These are phyloP conservation scores for Daldinia caldariorum DNA, from an alignment of 495 filamentous ascomycete genomes.

Conservation along the genomic window DNA sequence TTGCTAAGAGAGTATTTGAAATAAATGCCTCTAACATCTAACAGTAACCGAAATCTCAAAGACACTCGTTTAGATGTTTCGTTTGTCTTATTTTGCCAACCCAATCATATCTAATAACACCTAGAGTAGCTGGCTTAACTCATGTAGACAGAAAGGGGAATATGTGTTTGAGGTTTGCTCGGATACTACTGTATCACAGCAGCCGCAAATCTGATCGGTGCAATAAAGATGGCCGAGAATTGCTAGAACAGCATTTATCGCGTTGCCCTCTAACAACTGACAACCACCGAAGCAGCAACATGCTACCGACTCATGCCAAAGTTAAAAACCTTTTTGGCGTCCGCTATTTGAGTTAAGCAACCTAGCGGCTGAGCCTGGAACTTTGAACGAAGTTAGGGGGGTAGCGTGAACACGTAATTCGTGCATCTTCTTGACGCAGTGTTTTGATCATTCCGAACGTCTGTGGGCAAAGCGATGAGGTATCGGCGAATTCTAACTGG, in stretches of 20 bases:
- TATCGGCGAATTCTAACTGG: not conserved
- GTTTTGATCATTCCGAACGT: not conserved
- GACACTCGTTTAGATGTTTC: too few species aligned
- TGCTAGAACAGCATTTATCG: slow-evolving; percentile 25
- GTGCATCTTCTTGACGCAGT: slow-evolving; percentile 10
- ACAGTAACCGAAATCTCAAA: not conserved
- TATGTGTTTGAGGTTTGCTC: slow-evolving; percentile 7
- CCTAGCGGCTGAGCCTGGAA: slow-evolving; percentile 9
- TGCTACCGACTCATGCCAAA: slow-evolving; percentile 21
- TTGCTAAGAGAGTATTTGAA: not conserved
- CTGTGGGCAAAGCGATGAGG: not conserved
- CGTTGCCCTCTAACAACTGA: slow-evolving; percentile 16
- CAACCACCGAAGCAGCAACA: slow-evolving; percentile 11
- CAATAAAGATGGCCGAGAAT: slow-evolving; percentile 40
- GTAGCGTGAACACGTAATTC: slow-evolving; percentile 26
- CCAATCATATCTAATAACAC: not conserved
- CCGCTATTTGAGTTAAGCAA: slow-evolving; percentile 19
- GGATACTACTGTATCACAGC: not conserved
- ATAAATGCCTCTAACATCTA: not conserved
- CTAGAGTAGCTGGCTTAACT: not conserved
- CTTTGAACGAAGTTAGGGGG: slow-evolving; percentile 26
- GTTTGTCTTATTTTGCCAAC: not conserved
- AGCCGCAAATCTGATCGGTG: slow-evolving; percentile 22
- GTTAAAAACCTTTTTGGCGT: not conserved
- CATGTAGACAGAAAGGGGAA: too few species aligned